Evolutionary conservation across 441 rosid species (phyloP), one percentile per base, ranked within the genome.

Genomic region (Rhodomyrtus psidioides): DNA sequence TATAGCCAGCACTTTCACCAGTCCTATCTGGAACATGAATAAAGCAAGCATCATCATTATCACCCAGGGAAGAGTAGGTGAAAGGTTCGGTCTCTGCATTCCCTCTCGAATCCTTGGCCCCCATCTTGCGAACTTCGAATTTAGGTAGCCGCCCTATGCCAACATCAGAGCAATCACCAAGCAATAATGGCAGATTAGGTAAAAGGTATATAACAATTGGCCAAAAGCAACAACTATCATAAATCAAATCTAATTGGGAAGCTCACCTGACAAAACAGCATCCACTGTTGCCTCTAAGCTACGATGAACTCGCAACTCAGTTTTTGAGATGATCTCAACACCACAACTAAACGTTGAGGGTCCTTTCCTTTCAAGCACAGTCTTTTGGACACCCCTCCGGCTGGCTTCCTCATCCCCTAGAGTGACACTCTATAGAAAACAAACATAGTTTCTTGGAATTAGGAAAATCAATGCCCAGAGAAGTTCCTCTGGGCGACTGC

Each of bases 201-300:
- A 26, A 54, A 82, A 44, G 10, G 16, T 82, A 28, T 10, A 82
- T 8, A 82, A 30, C 26, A 17, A 39, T 70, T 70, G 79, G 49
- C 49, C n/a, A 39, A 5, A 70, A 70, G n/a, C 49, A 70, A 70
- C n/a, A n/a, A 34, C n/a, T 75, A 82, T 23, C 55, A 81, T 17
- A 34, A 84, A 39, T 70, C 53, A 56, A 23, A 83, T 60, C 26
- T 58, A 82, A 55, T 83, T 85, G 39, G 86, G 82, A 74, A 89
- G 79, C 44, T 56, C 87, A 93, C 98, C 98, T 88, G 95, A 88
- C 81, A 97, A 97, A 90, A 96, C 79, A 60, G 95, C 94, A 92
- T 97, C 98, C 55, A 97, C 98, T 86, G 99, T 95, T 86, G 94
- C 96, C 91, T 96, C 99, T 83, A 97, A 94, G 91, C 95, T 92